phyloP scores from a whole-genome alignment of 306 rosid genomes.

The Lathyrus aphaca region DNA sequence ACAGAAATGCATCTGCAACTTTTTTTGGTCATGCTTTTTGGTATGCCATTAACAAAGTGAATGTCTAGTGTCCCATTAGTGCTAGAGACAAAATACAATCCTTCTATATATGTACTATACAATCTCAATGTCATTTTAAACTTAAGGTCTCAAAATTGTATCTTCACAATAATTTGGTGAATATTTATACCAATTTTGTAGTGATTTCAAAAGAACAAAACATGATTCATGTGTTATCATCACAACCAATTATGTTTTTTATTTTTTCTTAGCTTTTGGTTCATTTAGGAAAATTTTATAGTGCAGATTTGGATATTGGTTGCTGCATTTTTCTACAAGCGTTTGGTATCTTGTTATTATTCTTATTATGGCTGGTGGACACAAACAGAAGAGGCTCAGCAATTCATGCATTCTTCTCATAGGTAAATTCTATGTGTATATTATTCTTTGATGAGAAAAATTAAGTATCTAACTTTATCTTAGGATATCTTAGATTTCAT shows the following conservation, averaged over 20 bases:
- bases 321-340: conserved; percentile 8
- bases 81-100: conserved; percentile 34
- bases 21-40: conserved; percentile 22
- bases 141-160: not conserved
- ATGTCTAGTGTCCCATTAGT: conserved; percentile 56
- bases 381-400: conserved; percentile 49
- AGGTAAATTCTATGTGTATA: conserved; percentile 47
- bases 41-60: conserved; percentile 44
- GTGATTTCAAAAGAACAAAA: conserved; percentile 18
- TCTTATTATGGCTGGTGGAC: conserved; percentile 55
- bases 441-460: conserved; percentile 3
- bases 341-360: conserved; percentile 25
- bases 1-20: not conserved
- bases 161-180: conserved; percentile 16
- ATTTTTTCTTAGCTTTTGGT: conserved; percentile 32
- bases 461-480: not conserved
- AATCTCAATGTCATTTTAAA: conserved; percentile 18
- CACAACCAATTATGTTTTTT: conserved; percentile 16
- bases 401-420: conserved; percentile 83
- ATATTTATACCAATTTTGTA: not conserved
- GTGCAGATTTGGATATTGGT: conserved; percentile 25
- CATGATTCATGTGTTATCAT: conserved; percentile 32
- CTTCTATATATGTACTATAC: conserved; percentile 34
- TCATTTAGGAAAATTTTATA: not conserved
- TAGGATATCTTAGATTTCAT: not conserved